These are phyloP conservation scores for Solanum bulbocastanum DNA, from an alignment of 257 asterid genomes.

Conservation along the genomic window DNA sequence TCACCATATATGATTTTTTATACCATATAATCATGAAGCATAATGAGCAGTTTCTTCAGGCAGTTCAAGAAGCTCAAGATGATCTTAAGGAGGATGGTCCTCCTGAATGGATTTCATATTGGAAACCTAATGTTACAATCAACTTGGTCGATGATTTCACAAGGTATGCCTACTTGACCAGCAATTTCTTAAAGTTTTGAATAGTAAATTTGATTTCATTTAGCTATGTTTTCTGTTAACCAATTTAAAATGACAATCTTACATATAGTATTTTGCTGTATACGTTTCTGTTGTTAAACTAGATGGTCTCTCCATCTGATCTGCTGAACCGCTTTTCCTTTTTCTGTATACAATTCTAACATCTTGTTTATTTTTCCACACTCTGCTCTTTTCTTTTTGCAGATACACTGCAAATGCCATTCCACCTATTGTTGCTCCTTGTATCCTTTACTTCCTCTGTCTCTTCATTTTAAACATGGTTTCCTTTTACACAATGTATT, in stretches of 20 bases:
- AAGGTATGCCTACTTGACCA: conserved; percentile 30
- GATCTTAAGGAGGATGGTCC: conserved; percentile 59
- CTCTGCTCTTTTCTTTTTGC: conserved; percentile 16
- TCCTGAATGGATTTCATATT: conserved; percentile 75
- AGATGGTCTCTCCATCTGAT: background rate
- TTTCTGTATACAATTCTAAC: background rate
- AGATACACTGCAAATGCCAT: conserved; percentile 71
- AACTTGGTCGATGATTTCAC: conserved; percentile 96
- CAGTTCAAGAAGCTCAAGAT: conserved; percentile 30
- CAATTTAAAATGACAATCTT: background rate
- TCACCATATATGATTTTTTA: background rate
- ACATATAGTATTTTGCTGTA: background rate
- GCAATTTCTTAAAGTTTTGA: background rate
- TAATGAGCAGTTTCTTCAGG: conserved; percentile 30
- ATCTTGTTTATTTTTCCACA: background rate
- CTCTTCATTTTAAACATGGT: background rate
- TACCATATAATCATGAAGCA: background rate
- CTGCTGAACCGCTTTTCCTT: background rate
- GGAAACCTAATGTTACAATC: conserved; percentile 90
- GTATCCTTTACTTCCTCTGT: conserved; percentile 48
- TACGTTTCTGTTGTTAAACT: background rate
- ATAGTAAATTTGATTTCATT: background rate
- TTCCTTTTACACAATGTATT: background rate
- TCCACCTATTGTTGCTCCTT: conserved; percentile 84
- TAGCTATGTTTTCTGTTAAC: background rate